Evolutionary conservation across 208 protist genomes (phyloP), one percentile per base, ranked within the genome.

Genomic region (Leishmania tropica): DNA sequence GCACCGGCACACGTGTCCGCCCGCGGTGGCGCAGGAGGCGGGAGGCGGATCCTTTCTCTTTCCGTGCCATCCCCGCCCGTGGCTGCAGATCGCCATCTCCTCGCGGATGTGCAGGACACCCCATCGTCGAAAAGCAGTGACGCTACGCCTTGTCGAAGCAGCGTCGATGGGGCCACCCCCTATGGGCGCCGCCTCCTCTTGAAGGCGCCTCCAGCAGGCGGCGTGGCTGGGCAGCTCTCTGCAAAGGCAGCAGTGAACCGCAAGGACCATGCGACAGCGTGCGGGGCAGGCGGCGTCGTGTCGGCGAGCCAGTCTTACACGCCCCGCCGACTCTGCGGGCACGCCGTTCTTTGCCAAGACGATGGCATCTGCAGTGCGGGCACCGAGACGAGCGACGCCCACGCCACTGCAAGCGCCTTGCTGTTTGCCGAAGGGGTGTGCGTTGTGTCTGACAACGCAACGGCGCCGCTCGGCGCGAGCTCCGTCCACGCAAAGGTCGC

Each of bases 291-390:
- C 51, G 58, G 13, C 31, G 53, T 42, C 31, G 48, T 62, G 48
- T n/a, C n/a, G 51, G 35, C 47, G 53, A 15, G 40, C 5, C 48
- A 40, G 13, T 47, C 31, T 31, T 17, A 28, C 40, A 47, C 19
- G 19, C 79, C 53, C 21, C 79, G 58, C 13, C 37, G 75, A 51
- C 37, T 84, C 42, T 84, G 81, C 64, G 81, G 81, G 0, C 76
- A 47, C 13, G 81, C 81, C 1, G 81, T 84, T n/a, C 76, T 84
- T 37, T 64, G 67, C 45, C 81, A 80, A 75, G 21, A 35, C 31
- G 54, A 75, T 15, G 68, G 21, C 8, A 31, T n/a, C 19, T 17
- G 28, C 54, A 17, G 54, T 11, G 47, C 10, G 45, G 45, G 45
- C 42, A 19, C 40, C 28, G 37, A 47, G 42, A 5, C 24, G 15